Evolutionary conservation across 2,329 filamentous ascomycete species (phyloP), one percentile per base, ranked within the genome.

Genomic region (Cercospora sp.): DNA sequence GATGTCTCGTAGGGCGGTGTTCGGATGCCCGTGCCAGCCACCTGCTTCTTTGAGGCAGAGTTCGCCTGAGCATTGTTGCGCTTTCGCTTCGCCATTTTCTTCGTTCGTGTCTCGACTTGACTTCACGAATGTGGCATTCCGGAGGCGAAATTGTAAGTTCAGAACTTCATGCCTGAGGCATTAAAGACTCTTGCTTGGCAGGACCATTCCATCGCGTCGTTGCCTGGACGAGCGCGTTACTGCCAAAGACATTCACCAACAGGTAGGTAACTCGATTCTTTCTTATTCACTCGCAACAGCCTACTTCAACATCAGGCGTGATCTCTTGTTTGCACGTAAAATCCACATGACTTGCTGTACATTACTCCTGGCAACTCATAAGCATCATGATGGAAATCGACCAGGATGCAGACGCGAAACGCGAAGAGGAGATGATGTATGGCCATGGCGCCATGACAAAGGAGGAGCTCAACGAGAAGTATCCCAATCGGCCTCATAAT

Each of bases 401-500:
- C 55, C 72, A 57, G 26, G 81, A 83, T 70, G 75, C 74, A 2
- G 81, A 82, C 40, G 82, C 82, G 3, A 75, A 75, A 13, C 78
- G 79, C 30, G 84, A 86, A 69, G 83, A 85, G 60, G 76, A 79
- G 33, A 80, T 81, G 70, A 84, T 84, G 79, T 85, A 86, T 69
- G 79, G 80, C 48, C 79, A 82, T 66, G 80, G 81, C 18, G 69
- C 76, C 18, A 69, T 81, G 70, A 80, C 76, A 10, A 79, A 82
- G 68, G 79, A 82, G 71, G 82, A 84, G 64, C 78, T 87, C 20
- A 80, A 86, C 71, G 80, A 82, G 63, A 86, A 86, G 78, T 96
- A 92, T 77, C 92, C 93, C 2, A 89, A 93, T 75, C 88, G 93
- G 3, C 95, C 95, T 3, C 87, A 83, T 70, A 99, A 98, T 73